Evolutionary conservation across 345 rosid species (phyloP), one percentile per base, ranked within the genome.

Genomic region (Adansonia digitata): DNA sequence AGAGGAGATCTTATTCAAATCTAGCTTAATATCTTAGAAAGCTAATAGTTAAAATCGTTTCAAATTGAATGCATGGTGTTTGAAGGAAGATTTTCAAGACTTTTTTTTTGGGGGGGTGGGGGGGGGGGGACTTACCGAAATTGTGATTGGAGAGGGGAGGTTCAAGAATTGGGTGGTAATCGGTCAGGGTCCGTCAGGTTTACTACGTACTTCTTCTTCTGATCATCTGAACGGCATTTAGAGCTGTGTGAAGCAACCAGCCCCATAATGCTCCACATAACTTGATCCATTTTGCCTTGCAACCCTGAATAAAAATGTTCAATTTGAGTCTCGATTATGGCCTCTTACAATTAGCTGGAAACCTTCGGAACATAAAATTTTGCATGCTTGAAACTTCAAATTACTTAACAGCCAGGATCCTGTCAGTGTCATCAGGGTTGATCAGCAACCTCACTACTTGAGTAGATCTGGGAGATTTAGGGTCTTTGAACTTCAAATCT

Each of bases 101-200:
- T 22, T 53, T 22, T 12, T 9, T 53, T 53, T 53, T 22, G 46
- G 69, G 22, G 45, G n/a, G 34, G n/a, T n/a, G n/a, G n/a, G n/a
- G n/a, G n/a, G n/a, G n/a, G n/a, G n/a, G n/a, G n/a, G n/a, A n/a
- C 71, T 55, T 82, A 84, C 87, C 88, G 26, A 78, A 81, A 55
- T 76, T 31, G 76, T 78, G 82, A 68, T 31, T 4, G 7, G 85
- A 76, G 22, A 85, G 85, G n/a, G 85, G 59, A 15, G 88, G 88
- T 18, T 80, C 79, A 26, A 85, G 84, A 57, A 74, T 13, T 10
- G 88, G 74, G 17, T 84, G 81, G 48, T 85, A 80, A 29, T 85
- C 82, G 1, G 67, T 62, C 24, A 82, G 75, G 0, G 84, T 82
- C 11, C n/a, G n/a, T 68, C 75, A 2, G n/a, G n/a, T n/a, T n/a